A percentile compares a stretch with the other conserved stretches of the same genome.
Evolutionary conservation across 129 eudicot genomes (phyloP).

Genomic region (Flaveria sonorensis): DNA sequence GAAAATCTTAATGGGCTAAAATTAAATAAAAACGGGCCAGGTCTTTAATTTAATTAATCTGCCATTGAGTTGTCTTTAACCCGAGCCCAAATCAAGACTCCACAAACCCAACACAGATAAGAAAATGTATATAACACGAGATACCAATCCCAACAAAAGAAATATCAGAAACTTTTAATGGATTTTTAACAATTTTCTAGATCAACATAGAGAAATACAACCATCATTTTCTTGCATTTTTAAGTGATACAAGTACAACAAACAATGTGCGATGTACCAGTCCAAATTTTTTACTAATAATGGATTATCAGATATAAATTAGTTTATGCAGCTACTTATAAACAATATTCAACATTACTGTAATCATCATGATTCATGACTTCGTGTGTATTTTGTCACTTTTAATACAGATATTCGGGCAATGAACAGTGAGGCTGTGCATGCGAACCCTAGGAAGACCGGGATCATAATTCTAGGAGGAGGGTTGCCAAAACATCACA

Average conservation of each 20-base stretch:
- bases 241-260: neutral
- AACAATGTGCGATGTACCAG: neutral
- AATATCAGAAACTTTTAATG: neutral
- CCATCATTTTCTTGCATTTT: neutral
- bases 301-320: too few species aligned
- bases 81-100: too few species aligned
- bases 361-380: neutral
- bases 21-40: too few species aligned
- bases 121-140: neutral
- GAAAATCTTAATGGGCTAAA: too few species aligned
- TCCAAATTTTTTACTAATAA: neutral
- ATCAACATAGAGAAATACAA: neutral
- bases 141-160: neutral
- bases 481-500: constrained; percentile 94
- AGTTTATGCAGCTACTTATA: too few species aligned
- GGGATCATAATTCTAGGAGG: constrained; percentile 94
- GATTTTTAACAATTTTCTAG: constrained; percentile 1
- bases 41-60: too few species aligned
- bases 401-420: constrained; percentile 66
- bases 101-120: neutral
- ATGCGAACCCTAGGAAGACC: constrained; percentile 77
- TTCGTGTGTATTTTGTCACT: neutral
- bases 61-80: too few species aligned
- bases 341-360: too few species aligned
- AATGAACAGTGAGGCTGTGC: constrained; percentile 84